Percentiles rank a stretch among this genome's conserved stretches.
Conservation (phyloP, 306 rosid genomes). For the Rubus parviflorus region DNA sequence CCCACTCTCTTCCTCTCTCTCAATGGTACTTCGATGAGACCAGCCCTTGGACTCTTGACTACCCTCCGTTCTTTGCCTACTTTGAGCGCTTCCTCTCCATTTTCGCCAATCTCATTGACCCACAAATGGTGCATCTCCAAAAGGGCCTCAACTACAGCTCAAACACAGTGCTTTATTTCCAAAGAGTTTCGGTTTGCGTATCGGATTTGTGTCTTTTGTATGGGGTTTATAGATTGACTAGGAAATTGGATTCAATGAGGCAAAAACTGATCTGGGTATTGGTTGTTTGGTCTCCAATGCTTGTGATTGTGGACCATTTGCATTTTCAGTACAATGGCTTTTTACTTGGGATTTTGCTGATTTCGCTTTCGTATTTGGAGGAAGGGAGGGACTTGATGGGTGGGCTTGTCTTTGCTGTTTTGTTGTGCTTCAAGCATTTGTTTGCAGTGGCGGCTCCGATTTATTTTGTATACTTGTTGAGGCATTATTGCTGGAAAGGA, state of each 20-base stretch:
- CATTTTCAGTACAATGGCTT: constrained; percentile 96
- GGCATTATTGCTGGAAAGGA: constrained; percentile 88
- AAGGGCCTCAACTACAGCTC: constrained; percentile 65
- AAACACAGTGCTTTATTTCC: constrained; percentile 57
- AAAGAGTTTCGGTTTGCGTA: constrained; percentile 57
- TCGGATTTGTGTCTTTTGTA: constrained; percentile 73
- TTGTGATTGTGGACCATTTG: constrained; percentile 79
- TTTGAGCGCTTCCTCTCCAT: constrained; percentile 64
- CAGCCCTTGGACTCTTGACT: constrained; percentile 93
- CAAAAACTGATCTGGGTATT: constrained; percentile 58
- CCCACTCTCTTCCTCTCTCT: constrained; percentile 85
- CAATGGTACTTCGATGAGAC: constrained; percentile 82
- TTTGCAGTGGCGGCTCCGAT: constrained; percentile 91
- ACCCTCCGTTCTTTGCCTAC: constrained; percentile 82
- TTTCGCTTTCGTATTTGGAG: constrained; percentile 79
- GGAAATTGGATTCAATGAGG: constrained; percentile 50
- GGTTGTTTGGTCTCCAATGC: constrained; percentile 91
- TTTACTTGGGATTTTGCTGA: constrained; percentile 79
- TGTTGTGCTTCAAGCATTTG: constrained; percentile 87
- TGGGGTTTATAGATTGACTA: constrained; percentile 59
- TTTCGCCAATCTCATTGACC: constrained; percentile 64
- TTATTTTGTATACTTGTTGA: constrained; percentile 77
- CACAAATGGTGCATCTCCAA: constrained; percentile 63
- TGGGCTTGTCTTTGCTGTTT: constrained; percentile 64
- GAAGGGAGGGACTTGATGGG: constrained; percentile 88